Percentiles rank a stretch among this genome's conserved stretches.
Conservation (phyloP, 805 yeast species). For the Kregervanrija delftensis region DNA sequence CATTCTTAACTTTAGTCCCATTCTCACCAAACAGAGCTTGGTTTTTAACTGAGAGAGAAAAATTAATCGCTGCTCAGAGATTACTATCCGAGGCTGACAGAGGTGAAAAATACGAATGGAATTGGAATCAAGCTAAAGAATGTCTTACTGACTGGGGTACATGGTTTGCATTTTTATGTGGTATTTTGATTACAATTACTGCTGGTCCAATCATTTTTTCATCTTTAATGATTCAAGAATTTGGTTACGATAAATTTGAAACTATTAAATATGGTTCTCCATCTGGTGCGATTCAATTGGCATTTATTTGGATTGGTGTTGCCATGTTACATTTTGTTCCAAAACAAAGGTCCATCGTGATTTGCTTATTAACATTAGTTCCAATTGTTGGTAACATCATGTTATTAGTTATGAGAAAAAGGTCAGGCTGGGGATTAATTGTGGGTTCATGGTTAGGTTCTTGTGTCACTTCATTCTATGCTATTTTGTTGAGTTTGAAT, state of each 20-base stretch:
- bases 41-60: slow-evolving; percentile 37
- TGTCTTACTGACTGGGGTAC: slow-evolving; percentile 45
- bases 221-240: slow-evolving; percentile 22
- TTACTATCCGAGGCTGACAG: slow-evolving; percentile 26
- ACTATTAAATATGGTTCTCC: slow-evolving; percentile 23
- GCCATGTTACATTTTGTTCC: slow-evolving; percentile 13
- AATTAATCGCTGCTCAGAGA: slow-evolving; percentile 44
- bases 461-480: slow-evolving; percentile 12
- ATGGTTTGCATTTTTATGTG: slow-evolving; percentile 39
- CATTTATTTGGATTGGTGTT: slow-evolving; percentile 21
- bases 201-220: slow-evolving; percentile 34
- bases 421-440: slow-evolving; percentile 17
- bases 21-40: slow-evolving; percentile 37
- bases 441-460: slow-evolving; percentile 18
- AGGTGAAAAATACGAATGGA: slow-evolving; percentile 45
- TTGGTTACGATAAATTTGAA: slow-evolving; percentile 26
- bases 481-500: slow-evolving; percentile 13
- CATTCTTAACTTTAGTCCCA: slow-evolving; percentile 26
- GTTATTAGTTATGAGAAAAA: slow-evolving; percentile 8
- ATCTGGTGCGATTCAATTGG: slow-evolving; percentile 26
- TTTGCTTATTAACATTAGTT: slow-evolving; percentile 13
- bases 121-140: slow-evolving; percentile 48
- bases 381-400: slow-evolving; percentile 20
- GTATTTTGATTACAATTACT: slow-evolving; percentile 37
- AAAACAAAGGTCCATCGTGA: slow-evolving; percentile 17